phyloP scores from a whole-genome alignment of 305 asterid species.

The Salvia sclarea region DNA sequence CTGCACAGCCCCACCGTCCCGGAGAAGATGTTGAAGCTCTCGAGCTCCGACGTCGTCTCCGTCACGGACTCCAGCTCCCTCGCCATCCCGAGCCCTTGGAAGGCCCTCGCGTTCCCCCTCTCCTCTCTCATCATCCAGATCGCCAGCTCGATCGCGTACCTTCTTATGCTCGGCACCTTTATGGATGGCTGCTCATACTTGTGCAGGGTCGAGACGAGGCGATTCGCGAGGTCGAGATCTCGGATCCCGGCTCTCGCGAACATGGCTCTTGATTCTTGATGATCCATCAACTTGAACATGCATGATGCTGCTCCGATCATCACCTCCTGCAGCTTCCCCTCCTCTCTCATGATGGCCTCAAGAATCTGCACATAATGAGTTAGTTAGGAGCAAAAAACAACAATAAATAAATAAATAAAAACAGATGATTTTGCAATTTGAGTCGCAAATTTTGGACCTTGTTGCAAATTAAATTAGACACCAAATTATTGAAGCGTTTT shows the following conservation, averaged over 20 bases:
- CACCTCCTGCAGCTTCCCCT: slow-evolving; percentile 78
- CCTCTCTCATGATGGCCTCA: slow-evolving; percentile 72
- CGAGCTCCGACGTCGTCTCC: slow-evolving; percentile 85
- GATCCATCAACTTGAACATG: slow-evolving; percentile 60
- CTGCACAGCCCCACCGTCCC: slow-evolving; percentile 81
- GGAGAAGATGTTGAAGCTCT: slow-evolving; percentile 84
- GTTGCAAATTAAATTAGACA: too few relatives aligned
- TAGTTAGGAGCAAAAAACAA: not conserved
- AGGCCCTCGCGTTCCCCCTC: slow-evolving; percentile 36
- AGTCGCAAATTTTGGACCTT: too few relatives aligned
- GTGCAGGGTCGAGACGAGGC: slow-evolving; percentile 49
- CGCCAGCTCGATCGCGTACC: slow-evolving; percentile 70
- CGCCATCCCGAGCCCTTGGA: slow-evolving; percentile 56
- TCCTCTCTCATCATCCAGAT: slow-evolving; percentile 90
- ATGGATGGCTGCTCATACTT: slow-evolving; percentile 58
- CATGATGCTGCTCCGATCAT: slow-evolving; percentile 79
- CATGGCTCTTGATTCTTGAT: slow-evolving; percentile 50
- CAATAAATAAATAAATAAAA: too few relatives aligned
- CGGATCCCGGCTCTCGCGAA: slow-evolving; percentile 44
- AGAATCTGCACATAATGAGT: slow-evolving; percentile 53
- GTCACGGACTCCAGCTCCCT: slow-evolving; percentile 58
- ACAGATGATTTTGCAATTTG: too few relatives aligned
- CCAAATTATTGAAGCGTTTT: too few relatives aligned
- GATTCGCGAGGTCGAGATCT: slow-evolving; percentile 54
- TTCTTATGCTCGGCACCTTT: slow-evolving; percentile 79